Percentiles rank a stretch among this genome's conserved stretches.
Evolutionary conservation across 2,329 filamentous ascomycete species (phyloP).

Genomic region (Ophiostoma pallidulum): DNA sequence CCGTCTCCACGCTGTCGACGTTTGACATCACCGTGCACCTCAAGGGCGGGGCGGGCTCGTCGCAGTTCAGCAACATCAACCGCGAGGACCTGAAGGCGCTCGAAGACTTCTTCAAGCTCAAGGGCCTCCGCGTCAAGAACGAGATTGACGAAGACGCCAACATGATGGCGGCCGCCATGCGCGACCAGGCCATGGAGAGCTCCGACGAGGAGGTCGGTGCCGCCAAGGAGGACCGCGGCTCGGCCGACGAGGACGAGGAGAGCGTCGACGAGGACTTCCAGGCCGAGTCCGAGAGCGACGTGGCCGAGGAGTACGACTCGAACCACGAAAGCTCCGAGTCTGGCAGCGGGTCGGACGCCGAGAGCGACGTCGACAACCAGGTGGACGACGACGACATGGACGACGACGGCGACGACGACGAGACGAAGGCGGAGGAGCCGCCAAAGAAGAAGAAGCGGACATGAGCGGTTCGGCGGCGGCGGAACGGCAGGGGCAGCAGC

Average conservation of each 20-base stretch:
- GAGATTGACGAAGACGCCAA: conserved; percentile 94
- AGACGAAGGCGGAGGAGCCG: conserved; percentile 23
- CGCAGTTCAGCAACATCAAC: conserved; percentile 98
- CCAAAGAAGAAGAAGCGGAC: conserved; percentile 36
- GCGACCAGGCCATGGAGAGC: conserved; percentile 72
- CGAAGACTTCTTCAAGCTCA: conserved; percentile 96
- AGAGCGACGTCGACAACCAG: conserved; percentile 48
- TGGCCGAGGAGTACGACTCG: conserved; percentile 92
- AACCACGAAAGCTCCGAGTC: conserved; percentile 77
- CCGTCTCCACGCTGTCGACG: conserved; percentile 85
- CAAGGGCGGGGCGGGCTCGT: conserved; percentile 78
- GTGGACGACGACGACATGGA: conserved; percentile 41
- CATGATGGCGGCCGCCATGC: conserved; percentile 67
- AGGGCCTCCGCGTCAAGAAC: conserved; percentile 93
- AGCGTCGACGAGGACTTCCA: conserved; percentile 94
- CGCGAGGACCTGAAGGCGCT: conserved; percentile 92
- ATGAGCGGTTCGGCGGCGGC: conserved; percentile 11
- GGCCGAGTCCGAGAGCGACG: conserved; percentile 84
- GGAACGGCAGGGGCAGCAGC: too few species aligned
- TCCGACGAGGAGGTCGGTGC: conserved; percentile 75
- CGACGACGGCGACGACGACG: conserved; percentile 30
- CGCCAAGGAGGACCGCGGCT: conserved; percentile 67
- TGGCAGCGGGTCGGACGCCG: conserved; percentile 55
- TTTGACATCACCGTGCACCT: conserved; percentile 94
- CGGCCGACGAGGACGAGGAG: conserved; percentile 92